A percentile compares a stretch with the other conserved stretches of the same genome.
These are phyloP conservation scores for Biscogniauxia mediterranea DNA, from an alignment of 2,329 filamentous ascomycete species.

Conservation along the genomic window DNA sequence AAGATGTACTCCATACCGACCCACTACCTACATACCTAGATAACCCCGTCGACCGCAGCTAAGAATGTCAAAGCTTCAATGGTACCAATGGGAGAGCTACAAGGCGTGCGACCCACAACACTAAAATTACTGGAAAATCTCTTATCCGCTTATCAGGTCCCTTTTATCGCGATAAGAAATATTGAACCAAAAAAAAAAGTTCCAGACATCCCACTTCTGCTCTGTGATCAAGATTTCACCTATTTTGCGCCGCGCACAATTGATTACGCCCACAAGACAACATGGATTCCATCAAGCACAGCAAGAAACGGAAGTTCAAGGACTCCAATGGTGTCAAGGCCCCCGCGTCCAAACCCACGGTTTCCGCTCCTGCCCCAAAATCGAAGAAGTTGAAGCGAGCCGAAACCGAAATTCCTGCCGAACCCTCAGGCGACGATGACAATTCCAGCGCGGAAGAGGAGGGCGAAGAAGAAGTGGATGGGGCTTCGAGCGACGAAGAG, in stretches of 20 bases:
- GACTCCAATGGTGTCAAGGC: slow-evolving; percentile 31
- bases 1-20: background rate
- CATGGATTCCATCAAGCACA: slow-evolving; percentile 31
- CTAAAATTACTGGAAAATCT: background rate
- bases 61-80: background rate
- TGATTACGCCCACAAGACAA: slow-evolving; percentile 5
- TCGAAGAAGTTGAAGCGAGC: slow-evolving; percentile 43
- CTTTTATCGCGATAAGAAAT: background rate
- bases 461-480: slow-evolving; percentile 18
- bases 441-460: slow-evolving; percentile 19
- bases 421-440: slow-evolving; percentile 17
- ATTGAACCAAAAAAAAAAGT: slow-evolving; percentile 2
- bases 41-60: background rate
- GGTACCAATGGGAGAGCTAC: slow-evolving; percentile 3
- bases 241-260: background rate
- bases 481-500: slow-evolving; percentile 16
- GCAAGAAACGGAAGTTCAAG: slow-evolving; percentile 45
- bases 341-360: slow-evolving; percentile 28
- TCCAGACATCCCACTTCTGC: slow-evolving; percentile 5
- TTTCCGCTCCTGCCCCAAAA: slow-evolving; percentile 33
- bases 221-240: slow-evolving; percentile 3
- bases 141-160: background rate
- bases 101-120: background rate
- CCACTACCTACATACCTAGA: too few species aligned
- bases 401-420: slow-evolving; percentile 24